These are phyloP conservation scores for Bacidia rubella DNA, from an alignment of 495 filamentous ascomycete genomes.

Conservation along the genomic window DNA sequence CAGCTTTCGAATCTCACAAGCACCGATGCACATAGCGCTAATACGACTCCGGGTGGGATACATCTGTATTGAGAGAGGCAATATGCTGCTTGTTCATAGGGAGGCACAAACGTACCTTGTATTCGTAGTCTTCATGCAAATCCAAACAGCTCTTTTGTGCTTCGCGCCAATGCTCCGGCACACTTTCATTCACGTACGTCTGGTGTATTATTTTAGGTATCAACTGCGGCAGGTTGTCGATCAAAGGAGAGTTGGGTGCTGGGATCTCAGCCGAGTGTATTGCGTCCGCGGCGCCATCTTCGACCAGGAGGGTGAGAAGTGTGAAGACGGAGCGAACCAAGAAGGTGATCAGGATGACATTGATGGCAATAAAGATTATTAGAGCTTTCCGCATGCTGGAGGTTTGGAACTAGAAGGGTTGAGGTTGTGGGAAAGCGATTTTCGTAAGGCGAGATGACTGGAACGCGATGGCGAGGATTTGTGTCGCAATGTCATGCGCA, in stretches of 20 bases:
- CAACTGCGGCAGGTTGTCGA: constrained; percentile 45
- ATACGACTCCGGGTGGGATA: too few relatives aligned
- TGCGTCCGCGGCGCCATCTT: constrained; percentile 51
- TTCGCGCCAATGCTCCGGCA: constrained; percentile 60
- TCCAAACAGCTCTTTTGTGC: constrained; percentile 65
- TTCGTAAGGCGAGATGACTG: neutral
- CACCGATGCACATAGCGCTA: too few relatives aligned
- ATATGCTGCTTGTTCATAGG: too few relatives aligned
- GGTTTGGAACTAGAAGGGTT: neutral
- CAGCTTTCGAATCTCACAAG: constrained; percentile 1
- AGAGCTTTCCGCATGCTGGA: constrained; percentile 50
- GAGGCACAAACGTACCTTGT: constrained; percentile 41
- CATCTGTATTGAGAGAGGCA: too few relatives aligned
- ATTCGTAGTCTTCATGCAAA: constrained; percentile 65
- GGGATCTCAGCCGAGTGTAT: constrained; percentile 51
- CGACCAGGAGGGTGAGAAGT: constrained; percentile 49
- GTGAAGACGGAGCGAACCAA: constrained; percentile 51
- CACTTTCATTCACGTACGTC: constrained; percentile 65
- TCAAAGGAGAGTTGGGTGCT: constrained; percentile 46
- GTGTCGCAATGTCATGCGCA: neutral
- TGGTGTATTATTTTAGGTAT: constrained; percentile 90
- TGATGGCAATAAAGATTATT: constrained; percentile 48
- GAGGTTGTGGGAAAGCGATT: neutral
- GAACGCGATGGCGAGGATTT: neutral
- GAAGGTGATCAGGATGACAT: constrained; percentile 42